Evolutionary conservation across 2,329 filamentous ascomycete species (phyloP).

Genomic region (Stemphylium vesicarium): DNA sequence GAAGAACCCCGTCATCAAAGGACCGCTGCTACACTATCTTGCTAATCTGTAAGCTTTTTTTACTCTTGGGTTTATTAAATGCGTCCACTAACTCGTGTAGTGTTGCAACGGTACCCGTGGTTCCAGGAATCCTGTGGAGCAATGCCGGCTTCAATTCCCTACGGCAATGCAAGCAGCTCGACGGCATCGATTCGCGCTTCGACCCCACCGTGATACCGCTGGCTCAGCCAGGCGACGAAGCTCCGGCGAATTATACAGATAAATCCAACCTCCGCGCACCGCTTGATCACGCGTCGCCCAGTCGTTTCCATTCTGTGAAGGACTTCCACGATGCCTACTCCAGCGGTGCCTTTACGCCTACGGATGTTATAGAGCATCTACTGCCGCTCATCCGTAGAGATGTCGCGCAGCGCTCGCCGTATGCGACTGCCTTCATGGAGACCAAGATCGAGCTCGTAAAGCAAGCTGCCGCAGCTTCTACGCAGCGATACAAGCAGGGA

Average conservation of each 20-base stretch:
- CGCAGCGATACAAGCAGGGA: conserved; percentile 72
- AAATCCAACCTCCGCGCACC: conserved; percentile 30
- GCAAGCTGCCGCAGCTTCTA: conserved; percentile 74
- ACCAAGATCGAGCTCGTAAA: conserved; percentile 67
- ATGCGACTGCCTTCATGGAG: conserved; percentile 76
- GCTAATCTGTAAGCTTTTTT: conserved; percentile 62
- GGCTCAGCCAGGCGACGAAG: conserved; percentile 21
- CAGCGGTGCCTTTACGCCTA: conserved; percentile 72
- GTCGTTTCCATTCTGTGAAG: conserved; percentile 61
- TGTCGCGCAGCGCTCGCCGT: conserved; percentile 60
- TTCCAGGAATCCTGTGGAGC: conserved; percentile 72
- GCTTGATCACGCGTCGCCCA: conserved; percentile 18
- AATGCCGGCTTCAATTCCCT: conserved; percentile 72
- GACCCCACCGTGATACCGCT: conserved; percentile 65
- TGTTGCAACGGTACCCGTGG: conserved; percentile 63
- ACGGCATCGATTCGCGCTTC: conserved; percentile 60
- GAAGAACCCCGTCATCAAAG: conserved; percentile 74
- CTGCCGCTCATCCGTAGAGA: conserved; percentile 73
- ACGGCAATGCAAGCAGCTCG: conserved; percentile 61
- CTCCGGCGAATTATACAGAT: conserved; percentile 27
- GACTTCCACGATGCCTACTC: conserved; percentile 81
- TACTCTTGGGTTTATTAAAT: conserved; percentile 11
- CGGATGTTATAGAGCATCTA: conserved; percentile 72
- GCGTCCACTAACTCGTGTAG: conserved; percentile 48
- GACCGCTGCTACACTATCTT: conserved; percentile 66